phyloP scores from a whole-genome alignment of 2,329 filamentous ascomycete species.

The Passalora sequoiae region DNA sequence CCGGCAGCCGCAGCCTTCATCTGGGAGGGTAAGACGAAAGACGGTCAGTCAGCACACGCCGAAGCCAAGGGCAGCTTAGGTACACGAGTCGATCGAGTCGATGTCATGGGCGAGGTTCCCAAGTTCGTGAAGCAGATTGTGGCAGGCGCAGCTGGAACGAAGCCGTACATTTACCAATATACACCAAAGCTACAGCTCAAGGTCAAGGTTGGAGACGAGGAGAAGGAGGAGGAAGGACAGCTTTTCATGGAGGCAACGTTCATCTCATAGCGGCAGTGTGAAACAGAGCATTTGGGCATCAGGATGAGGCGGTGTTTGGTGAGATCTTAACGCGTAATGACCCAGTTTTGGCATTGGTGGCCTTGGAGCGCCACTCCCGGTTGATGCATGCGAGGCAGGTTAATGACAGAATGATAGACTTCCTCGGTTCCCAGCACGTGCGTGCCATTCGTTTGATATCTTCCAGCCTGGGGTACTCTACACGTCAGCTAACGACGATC shows the following conservation, averaged over 20 bases:
- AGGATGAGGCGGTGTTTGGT: conserved; percentile 64
- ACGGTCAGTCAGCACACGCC: conserved; percentile 67
- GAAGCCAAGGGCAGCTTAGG: conserved; percentile 65
- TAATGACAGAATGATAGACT: conserved; percentile 41
- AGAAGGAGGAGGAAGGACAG: conserved; percentile 69
- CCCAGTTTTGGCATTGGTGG: neutral
- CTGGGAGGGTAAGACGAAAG: conserved; percentile 74
- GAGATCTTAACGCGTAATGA: conserved; percentile 63
- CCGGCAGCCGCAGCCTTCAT: conserved; percentile 68
- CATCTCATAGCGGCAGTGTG: conserved; percentile 55
- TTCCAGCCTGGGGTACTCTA: too few relatives aligned
- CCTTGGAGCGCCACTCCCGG: neutral
- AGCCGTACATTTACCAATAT: conserved; percentile 98
- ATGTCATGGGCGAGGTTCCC: conserved; percentile 95
- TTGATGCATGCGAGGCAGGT: conserved; percentile 36
- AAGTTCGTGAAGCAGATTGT: conserved; percentile 94
- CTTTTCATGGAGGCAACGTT: conserved; percentile 94
- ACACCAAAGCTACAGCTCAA: conserved; percentile 68
- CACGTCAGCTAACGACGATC: too few relatives aligned
- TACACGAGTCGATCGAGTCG: conserved; percentile 70
- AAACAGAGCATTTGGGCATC: conserved; percentile 8
- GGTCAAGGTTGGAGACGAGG: conserved; percentile 76
- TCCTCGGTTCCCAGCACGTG: neutral
- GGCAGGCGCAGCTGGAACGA: conserved; percentile 79
- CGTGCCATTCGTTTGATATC: too few relatives aligned